Conservation (phyloP, 176 grass and related monocot species). For the Metroxylon sagu region DNA sequence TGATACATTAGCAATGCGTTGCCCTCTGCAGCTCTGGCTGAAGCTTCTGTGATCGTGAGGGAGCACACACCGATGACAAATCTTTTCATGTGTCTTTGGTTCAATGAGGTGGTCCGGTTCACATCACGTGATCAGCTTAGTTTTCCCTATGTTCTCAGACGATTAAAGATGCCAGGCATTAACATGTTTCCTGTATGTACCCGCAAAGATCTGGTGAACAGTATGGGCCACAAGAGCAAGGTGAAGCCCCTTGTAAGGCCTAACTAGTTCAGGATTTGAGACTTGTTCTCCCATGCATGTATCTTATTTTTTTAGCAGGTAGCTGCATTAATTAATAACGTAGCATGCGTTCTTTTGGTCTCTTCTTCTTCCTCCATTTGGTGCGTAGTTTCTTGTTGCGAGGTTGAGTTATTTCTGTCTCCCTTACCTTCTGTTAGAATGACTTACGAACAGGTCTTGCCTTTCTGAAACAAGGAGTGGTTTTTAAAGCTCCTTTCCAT, state of each 20-base stretch:
- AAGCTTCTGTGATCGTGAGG: slow-evolving; percentile 86
- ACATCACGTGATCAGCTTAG: slow-evolving; percentile 87
- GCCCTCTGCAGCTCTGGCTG: slow-evolving; percentile 60
- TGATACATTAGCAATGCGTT: slow-evolving; percentile 16
- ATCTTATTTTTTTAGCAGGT: too few species aligned
- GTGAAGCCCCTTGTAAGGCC: slow-evolving; percentile 58
- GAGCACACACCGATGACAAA: slow-evolving; percentile 62
- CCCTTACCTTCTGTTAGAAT: too few species aligned
- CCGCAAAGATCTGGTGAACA: slow-evolving; percentile 79
- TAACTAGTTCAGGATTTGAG: slow-evolving; percentile 24
- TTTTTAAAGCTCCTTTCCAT: background rate
- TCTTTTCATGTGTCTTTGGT: slow-evolving; percentile 91
- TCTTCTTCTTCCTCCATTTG: too few species aligned
- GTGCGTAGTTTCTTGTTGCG: too few species aligned
- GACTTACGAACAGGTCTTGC: too few species aligned
- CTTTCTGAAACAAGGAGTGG: too few species aligned
- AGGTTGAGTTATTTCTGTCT: too few species aligned
- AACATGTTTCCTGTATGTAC: slow-evolving; percentile 79
- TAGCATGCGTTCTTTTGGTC: too few species aligned
- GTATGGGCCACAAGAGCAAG: slow-evolving; percentile 61
- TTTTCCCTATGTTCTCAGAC: slow-evolving; percentile 70
- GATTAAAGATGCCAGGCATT: slow-evolving; percentile 36
- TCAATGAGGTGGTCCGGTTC: slow-evolving; percentile 86
- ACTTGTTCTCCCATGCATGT: background rate
- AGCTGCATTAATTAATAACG: too few species aligned